Conservation (phyloP, 805 yeast genomes). For the Myxozyma melibiosi region DNA sequence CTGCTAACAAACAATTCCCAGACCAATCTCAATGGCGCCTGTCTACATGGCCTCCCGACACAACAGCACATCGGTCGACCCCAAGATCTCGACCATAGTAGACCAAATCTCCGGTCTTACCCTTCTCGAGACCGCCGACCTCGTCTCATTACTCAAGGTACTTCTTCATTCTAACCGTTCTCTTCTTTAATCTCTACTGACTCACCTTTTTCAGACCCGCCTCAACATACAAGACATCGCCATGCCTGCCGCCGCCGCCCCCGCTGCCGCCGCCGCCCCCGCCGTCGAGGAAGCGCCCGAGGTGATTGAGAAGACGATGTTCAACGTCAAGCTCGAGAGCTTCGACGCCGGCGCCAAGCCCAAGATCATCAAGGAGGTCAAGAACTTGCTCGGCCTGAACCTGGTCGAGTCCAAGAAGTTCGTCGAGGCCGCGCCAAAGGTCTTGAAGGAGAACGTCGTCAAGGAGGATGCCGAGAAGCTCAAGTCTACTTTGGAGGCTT, state of each 20-base stretch:
- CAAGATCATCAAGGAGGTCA: slow-evolving; percentile 96
- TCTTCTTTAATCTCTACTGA: background rate
- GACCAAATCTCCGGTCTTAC: slow-evolving; percentile 88
- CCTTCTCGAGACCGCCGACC: slow-evolving; percentile 87
- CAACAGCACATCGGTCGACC: slow-evolving; percentile 57
- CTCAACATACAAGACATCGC: slow-evolving; percentile 94
- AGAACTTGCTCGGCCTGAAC: slow-evolving; percentile 84
- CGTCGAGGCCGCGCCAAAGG: slow-evolving; percentile 96
- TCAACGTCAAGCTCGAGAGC: slow-evolving; percentile 86
- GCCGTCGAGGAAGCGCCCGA: slow-evolving; percentile 75
- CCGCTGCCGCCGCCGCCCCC: slow-evolving; percentile 67
- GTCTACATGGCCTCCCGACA: slow-evolving; percentile 38
- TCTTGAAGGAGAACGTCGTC: slow-evolving; percentile 90
- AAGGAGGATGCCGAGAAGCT: slow-evolving; percentile 98
- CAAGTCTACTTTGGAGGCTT: slow-evolving; percentile 85
- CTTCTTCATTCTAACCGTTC: slow-evolving; percentile 44
- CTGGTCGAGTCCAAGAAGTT: slow-evolving; percentile 97
- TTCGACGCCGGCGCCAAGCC: slow-evolving; percentile 96
- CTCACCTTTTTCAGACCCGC: slow-evolving; percentile 46
- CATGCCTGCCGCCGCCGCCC: slow-evolving; percentile 60
- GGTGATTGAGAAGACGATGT: slow-evolving; percentile 85
- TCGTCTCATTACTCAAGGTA: slow-evolving; percentile 59
- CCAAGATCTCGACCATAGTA: slow-evolving; percentile 84
- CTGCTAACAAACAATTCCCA: too few relatives aligned
- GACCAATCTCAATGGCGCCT: background rate